Evolutionary conservation across 768 basidiomycete species (phyloP).

Genomic region (Lactifluus subvellereus): DNA sequence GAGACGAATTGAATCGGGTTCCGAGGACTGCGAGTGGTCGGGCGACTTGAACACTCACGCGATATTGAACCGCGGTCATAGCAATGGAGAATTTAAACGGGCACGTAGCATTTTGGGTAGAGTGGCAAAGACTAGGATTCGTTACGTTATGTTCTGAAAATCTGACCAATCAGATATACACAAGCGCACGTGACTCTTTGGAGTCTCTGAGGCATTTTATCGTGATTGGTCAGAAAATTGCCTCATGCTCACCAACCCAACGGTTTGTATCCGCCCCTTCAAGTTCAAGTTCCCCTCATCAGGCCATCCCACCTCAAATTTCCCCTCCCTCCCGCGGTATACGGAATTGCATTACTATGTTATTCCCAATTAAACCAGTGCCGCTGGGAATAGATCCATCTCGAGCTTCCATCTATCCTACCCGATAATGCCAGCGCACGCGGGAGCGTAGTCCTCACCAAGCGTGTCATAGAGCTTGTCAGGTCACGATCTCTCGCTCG

Average conservation of each 20-base stretch:
- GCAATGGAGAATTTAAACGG: neutral
- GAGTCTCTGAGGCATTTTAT: constrained; percentile 12
- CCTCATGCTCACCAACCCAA: neutral
- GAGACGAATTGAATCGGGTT: constrained; percentile 19
- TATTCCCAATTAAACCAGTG: neutral
- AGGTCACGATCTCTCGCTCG: neutral
- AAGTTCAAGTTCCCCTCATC: neutral
- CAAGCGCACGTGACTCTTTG: neutral
- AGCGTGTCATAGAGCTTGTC: constrained; percentile 29
- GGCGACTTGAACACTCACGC: neutral
- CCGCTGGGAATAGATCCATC: no score
- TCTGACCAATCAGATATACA: no score
- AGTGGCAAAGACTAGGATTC: neutral
- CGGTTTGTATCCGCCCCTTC: neutral
- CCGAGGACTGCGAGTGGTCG: constrained; percentile 4
- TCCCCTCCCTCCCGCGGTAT: neutral
- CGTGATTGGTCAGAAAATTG: constrained; percentile 19
- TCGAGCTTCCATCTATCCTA: neutral
- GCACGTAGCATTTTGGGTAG: constrained; percentile 6
- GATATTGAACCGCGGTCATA: neutral
- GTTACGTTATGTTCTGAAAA: no score
- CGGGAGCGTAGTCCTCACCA: constrained; percentile 46
- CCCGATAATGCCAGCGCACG: constrained; percentile 11
- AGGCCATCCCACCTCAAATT: neutral
- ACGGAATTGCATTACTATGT: neutral